These are phyloP conservation scores for Endothia cerciana DNA, from an alignment of 2,329 filamentous ascomycete genomes.

Conservation along the genomic window DNA sequence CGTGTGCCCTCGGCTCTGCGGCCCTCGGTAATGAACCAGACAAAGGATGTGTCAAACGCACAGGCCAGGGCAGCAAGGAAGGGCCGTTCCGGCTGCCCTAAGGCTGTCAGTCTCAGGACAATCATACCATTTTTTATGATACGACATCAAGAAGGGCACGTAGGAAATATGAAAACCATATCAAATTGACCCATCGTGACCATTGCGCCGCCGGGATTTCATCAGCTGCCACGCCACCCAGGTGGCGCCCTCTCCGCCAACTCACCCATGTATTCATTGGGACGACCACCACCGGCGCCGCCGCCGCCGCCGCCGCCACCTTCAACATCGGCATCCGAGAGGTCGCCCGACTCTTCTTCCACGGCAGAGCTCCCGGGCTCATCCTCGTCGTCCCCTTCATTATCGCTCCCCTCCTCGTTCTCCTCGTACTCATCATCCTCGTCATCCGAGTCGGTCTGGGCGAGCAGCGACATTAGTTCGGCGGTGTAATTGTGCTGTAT, in stretches of 20 bases:
- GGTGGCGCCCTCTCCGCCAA: no score
- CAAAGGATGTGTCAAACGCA: background rate
- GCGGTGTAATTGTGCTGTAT: no score
- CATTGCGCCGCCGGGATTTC: no score
- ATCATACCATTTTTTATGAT: background rate
- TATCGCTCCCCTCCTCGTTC: slow-evolving; percentile 30
- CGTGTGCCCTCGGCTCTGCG: background rate
- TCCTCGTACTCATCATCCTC: slow-evolving; percentile 30
- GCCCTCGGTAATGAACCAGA: no score
- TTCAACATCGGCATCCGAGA: background rate
- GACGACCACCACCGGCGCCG: background rate
- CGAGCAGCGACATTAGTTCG: slow-evolving; percentile 9
- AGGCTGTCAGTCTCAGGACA: background rate
- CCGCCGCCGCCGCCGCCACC: no score
- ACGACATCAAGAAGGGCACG: background rate
- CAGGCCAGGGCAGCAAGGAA: background rate
- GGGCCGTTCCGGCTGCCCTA: background rate
- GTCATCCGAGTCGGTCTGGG: slow-evolving; percentile 24
- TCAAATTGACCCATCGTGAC: no score
- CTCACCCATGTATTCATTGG: no score
- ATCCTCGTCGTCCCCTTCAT: slow-evolving; percentile 32
- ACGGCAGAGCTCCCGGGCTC: slow-evolving; percentile 27
- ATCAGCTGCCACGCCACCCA: no score
- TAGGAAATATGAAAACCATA: background rate
- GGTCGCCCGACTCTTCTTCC: background rate